Base-by-base conservation (phyloP, 2,329 filamentous ascomycete species). In the Cadophora sp. region DNA sequence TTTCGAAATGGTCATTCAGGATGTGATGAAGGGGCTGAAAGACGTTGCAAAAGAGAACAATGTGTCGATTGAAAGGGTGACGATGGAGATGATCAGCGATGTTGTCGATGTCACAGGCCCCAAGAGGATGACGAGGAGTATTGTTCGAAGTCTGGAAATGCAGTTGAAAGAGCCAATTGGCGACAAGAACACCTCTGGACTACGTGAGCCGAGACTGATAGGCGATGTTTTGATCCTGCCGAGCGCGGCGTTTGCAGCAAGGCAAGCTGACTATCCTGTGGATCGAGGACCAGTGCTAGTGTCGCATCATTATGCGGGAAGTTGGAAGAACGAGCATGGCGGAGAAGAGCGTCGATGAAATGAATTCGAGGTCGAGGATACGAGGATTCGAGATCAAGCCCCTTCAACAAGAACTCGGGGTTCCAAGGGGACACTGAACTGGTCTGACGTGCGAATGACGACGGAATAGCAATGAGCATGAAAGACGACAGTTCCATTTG, bases 91-190 rank as follows among this genome's bases (percentile, higher is more conserved):
- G 71, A 70, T 75, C 26, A 73, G 73, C 11, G 77, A 78, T 14
- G 73, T 77, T 5, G 74, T 77, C 3, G 75, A 78, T 62, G 71
- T 78, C 3, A 75, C 77, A 0, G 77, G 76, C 0, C 76, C 77
- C 1, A 71, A 72, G 37, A 70, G 74, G 8, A 68, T 78, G 64
- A 77, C 77, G 9, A 48, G 61, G 1, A 70, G 74, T 58, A 67
- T 79, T 16, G 60, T 75, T 2, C 73, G 72, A 55, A 78, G 77
- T 55, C 56, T 79, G 65, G 69, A 68, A 19, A 60, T 58, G 11
- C 68, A 56, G 19, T 59, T 76, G 2, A 68, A 73, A 6, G 51
- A 55, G 3, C 66, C 48, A 1, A 53, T 78, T 4, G 67, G 68
- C 19, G 62, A 69, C 22, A 58, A 58, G 2, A 72, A 76, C 43